Evolutionary conservation across 2,329 filamentous ascomycete genomes (phyloP), one percentile per base, ranked within the genome.

Genomic region (Aspergillus viridinutans): DNA sequence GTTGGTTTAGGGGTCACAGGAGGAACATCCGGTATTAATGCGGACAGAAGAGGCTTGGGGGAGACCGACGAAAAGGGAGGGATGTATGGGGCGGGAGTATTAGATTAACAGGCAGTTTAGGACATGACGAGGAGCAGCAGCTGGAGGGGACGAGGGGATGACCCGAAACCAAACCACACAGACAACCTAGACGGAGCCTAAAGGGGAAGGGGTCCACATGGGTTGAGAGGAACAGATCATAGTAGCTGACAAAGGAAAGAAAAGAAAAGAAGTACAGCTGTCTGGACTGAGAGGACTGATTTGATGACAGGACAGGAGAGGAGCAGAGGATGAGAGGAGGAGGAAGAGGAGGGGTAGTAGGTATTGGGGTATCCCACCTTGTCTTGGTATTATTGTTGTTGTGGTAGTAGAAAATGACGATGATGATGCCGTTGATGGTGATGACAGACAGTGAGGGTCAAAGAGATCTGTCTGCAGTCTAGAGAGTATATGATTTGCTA

Each of bases 281-380:
- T 59, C 55, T 60, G 53, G 32, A 35, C 32, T 35, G 32, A 35
- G 32, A 35, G 12, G 12, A 35, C 29, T 35, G 21, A 25, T 49
- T 17, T 17, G 21, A 49, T 49, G 20, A 49, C 26, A 17, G n/a
- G 14, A 28, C 47, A 28, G 23, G 12, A 5, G 23, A 49, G n/a
- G 21, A 17, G 28, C 47, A 26, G 21, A 38, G 5, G 49, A 59
- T 55, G 54, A 55, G 51, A 58, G 50, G 32, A 50, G 7, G 49
- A 38, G 28, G 47, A 51, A 43, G 51, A 58, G 55, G 58, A 58
- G 56, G 54, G 54, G 54, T 54, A 60, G 52, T 55, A 21, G 38
- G 29, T n/a, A 53, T 20, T 29, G 26, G 52, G 17, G 32, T 5
- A 35, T 54, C 55, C 55, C 25, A 57, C 55, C 55, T 57, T 54